These are phyloP conservation scores for Sporothrix phasma DNA, from an alignment of 2,329 filamentous ascomycete genomes.

Conservation along the genomic window DNA sequence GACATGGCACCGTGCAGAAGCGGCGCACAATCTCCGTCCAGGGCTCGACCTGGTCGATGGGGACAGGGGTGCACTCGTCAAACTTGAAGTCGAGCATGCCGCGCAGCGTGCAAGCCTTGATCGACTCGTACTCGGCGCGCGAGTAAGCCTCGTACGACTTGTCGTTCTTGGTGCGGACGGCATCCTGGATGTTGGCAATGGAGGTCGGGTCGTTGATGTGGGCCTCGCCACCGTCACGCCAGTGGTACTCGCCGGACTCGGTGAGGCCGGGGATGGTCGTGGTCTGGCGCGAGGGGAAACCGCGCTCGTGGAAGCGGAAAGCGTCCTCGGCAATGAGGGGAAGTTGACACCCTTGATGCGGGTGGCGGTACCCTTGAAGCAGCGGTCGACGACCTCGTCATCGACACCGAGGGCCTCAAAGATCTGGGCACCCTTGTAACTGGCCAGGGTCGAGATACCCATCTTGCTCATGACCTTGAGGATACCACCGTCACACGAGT, in stretches of 20 bases:
- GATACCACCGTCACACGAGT: slow-evolving; percentile 91
- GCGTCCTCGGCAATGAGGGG: slow-evolving; percentile 84
- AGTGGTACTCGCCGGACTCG: slow-evolving; percentile 95
- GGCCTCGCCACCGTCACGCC: slow-evolving; percentile 90
- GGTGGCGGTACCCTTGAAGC: slow-evolving; percentile 88
- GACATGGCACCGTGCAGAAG: slow-evolving; percentile 97
- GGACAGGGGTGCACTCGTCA: slow-evolving; percentile 71
- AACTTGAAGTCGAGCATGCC: slow-evolving; percentile 95
- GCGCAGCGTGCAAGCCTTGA: slow-evolving; percentile 90
- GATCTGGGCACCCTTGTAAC: slow-evolving; percentile 96
- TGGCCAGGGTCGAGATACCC: slow-evolving; percentile 93
- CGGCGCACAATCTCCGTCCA: slow-evolving; percentile 97
- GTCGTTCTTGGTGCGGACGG: slow-evolving; percentile 93
- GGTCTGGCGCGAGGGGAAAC: slow-evolving; percentile 73
- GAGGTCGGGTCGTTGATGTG: slow-evolving; percentile 92
- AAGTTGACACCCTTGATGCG: slow-evolving; percentile 93
- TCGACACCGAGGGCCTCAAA: slow-evolving; percentile 93
- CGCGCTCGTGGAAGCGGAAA: slow-evolving; percentile 89
- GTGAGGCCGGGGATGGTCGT: slow-evolving; percentile 67
- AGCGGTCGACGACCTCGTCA: slow-evolving; percentile 82
- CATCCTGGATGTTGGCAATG: slow-evolving; percentile 95
- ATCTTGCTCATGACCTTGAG: slow-evolving; percentile 99
- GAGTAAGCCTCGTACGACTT: slow-evolving; percentile 98
- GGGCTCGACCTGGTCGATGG: slow-evolving; percentile 93
- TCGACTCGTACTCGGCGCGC: slow-evolving; percentile 84